Evolutionary conservation across 306 rosid genomes (phyloP), one percentile per base, ranked within the genome.

Genomic region (Cicer judaicum): DNA sequence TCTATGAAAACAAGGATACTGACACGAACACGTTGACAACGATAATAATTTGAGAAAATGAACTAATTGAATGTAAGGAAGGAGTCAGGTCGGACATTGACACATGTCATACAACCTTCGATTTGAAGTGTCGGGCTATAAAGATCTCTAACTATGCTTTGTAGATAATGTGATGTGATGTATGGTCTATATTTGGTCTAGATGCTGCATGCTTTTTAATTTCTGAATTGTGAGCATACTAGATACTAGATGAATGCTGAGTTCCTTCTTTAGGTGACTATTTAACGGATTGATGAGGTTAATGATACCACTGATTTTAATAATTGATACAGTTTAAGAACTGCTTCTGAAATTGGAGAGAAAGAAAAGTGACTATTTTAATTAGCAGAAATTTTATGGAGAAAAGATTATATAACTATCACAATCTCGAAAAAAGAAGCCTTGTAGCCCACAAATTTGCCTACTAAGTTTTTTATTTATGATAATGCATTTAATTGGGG

Each of bases 291-390:
- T 21, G 13, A 16, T 48, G 66, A 72, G 36, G 79, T 49, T 77
- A 57, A 15, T 57, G 11, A 15, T 47, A 24, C 21, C 15, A 1
- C 36, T 71, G 43, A 72, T 29, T 46, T 77, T 73, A 74, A 39
- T 56, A 18, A 65, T 47, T 55, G 52, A 13, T 72, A 61, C 72
- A 56, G 44, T 44, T 81, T 73, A 53, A 16, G 49, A 81, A 44
- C 19, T 76, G 41, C 62, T 64, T 56, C 72, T 41, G 53, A 57
- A 71, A 48, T 40, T 53, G 19, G 29, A 57, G 56, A 47, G n/a
- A 65, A 68, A 34, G 40, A 12, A 14, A 47, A 19, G n/a, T 81
- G 44, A 29, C 56, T 7, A 12, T 44, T 52, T 43, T 61, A 34
- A 57, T 3, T 50, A 52, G 18, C 11, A 10, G 44, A 18, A 43